Evolutionary conservation across 352 stramenopile genomes (phyloP).

Genomic region (Pythium folliculosum): DNA sequence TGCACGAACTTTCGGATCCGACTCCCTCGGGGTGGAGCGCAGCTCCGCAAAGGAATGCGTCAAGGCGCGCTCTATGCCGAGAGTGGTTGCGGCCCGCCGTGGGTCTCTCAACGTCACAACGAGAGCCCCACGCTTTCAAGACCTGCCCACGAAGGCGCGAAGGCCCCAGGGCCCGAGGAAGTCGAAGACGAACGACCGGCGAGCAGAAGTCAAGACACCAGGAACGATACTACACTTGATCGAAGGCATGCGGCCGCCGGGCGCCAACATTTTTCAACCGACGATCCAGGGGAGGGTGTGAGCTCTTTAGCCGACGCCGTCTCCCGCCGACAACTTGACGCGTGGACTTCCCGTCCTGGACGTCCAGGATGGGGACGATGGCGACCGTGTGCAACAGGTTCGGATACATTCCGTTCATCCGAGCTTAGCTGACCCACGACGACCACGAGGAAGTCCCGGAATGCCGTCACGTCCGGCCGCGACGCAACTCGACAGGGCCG

Average conservation of each 20-base stretch:
- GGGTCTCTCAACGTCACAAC: not conserved
- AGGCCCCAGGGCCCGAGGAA: not conserved
- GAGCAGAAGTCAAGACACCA: not conserved
- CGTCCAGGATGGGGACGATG: not conserved
- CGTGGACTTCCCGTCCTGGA: not conserved
- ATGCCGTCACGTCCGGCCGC: too few relatives aligned
- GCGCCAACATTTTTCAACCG: not conserved
- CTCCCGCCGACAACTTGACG: not conserved
- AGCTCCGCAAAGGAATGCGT: too few relatives aligned
- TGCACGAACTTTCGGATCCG: too few relatives aligned
- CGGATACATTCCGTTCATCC: too few relatives aligned
- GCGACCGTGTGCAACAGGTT: too few relatives aligned
- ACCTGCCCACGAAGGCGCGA: not conserved
- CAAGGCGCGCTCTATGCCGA: too few relatives aligned
- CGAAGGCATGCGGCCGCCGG: not conserved
- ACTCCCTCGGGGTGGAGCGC: too few relatives aligned
- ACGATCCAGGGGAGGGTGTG: not conserved
- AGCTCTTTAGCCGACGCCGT: not conserved
- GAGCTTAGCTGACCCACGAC: too few relatives aligned
- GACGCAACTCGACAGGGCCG: too few relatives aligned
- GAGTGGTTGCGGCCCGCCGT: too few relatives aligned
- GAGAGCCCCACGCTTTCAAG: not conserved
- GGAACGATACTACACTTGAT: not conserved
- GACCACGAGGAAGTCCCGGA: too few relatives aligned
- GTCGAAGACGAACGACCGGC: not conserved